Evolutionary conservation across 257 asterid species (phyloP).

Genomic region (Solanum chiquidenum): DNA sequence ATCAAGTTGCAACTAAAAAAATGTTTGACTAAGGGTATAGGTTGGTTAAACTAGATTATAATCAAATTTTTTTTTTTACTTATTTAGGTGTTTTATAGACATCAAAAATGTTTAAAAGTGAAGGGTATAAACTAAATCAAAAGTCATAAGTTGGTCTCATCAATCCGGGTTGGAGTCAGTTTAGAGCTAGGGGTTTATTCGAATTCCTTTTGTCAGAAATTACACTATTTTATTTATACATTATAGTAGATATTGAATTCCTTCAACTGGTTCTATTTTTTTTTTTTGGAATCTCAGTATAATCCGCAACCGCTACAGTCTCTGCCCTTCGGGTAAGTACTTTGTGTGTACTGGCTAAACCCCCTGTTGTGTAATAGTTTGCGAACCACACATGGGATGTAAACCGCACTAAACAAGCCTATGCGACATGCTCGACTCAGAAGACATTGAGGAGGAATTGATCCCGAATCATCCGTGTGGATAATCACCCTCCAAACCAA

Average conservation of each 20-base stretch:
- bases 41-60: not conserved
- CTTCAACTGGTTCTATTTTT: too few relatives aligned
- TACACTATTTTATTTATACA: too few relatives aligned
- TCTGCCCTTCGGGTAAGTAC: rapidly evolving
- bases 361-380: too few relatives aligned
- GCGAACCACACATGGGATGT: rapidly evolving
- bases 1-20: not conserved
- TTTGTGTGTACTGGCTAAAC: rapidly evolving
- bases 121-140: not conserved
- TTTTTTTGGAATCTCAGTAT: rapidly evolving
- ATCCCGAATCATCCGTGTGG: rapidly evolving
- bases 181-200: too few relatives aligned
- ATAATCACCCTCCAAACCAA: too few relatives aligned
- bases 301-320: rapidly evolving
- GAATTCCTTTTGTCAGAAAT: too few relatives aligned
- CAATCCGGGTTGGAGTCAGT: too few relatives aligned
- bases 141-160: not conserved
- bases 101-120: not conserved
- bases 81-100: not conserved
- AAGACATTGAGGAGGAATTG: too few relatives aligned
- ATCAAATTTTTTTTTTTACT: not conserved
- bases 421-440: too few relatives aligned
- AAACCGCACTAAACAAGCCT: too few relatives aligned
- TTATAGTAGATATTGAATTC: too few relatives aligned
- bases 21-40: not conserved